Evolutionary conservation across 805 yeast species (phyloP).

Genomic region (Torulaspora gathmanii): DNA sequence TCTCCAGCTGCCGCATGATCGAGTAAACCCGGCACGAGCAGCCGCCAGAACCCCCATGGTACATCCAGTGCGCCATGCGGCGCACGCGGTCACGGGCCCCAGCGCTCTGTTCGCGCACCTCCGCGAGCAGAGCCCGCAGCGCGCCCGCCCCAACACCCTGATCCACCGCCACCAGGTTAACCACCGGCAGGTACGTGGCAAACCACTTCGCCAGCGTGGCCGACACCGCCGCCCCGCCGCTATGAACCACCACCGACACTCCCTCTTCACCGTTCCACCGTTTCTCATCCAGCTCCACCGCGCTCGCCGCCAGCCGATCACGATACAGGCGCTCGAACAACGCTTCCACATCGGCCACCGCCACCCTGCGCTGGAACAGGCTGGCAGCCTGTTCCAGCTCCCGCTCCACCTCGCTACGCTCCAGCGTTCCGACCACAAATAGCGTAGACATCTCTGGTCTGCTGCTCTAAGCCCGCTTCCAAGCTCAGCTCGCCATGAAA

Average conservation of each 20-base stretch:
- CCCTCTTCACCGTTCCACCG: slow-evolving; percentile 24
- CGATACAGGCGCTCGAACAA: slow-evolving; percentile 21
- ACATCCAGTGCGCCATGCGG: slow-evolving; percentile 35
- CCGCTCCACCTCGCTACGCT: not conserved
- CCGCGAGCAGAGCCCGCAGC: not conserved
- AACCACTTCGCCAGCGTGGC: slow-evolving; percentile 18
- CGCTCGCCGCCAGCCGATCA: slow-evolving; percentile 18
- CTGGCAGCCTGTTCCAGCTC: slow-evolving; percentile 1
- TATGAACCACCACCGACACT: slow-evolving; percentile 24
- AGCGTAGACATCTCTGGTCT: slow-evolving; percentile 16
- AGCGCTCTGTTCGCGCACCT: slow-evolving; percentile 6
- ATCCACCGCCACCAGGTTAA: slow-evolving; percentile 23
- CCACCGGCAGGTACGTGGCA: slow-evolving; percentile 25
- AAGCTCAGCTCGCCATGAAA: not conserved
- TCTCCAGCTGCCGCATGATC: slow-evolving; percentile 27
- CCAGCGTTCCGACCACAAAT: slow-evolving; percentile 13
- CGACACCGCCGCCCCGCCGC: slow-evolving; percentile 2
- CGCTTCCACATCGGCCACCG: slow-evolving; percentile 11
- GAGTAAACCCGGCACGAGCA: slow-evolving; percentile 26
- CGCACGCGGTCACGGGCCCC: slow-evolving; percentile 19
- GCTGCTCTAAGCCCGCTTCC: not conserved
- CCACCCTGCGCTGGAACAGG: slow-evolving; percentile 13
- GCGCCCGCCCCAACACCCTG: slow-evolving; percentile 4
- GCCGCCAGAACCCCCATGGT: slow-evolving; percentile 11
- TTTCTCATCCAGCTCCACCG: slow-evolving; percentile 14